These are phyloP conservation scores for Fusarium sp. DNA, from an alignment of 2,329 filamentous ascomycete genomes.

Conservation along the genomic window DNA sequence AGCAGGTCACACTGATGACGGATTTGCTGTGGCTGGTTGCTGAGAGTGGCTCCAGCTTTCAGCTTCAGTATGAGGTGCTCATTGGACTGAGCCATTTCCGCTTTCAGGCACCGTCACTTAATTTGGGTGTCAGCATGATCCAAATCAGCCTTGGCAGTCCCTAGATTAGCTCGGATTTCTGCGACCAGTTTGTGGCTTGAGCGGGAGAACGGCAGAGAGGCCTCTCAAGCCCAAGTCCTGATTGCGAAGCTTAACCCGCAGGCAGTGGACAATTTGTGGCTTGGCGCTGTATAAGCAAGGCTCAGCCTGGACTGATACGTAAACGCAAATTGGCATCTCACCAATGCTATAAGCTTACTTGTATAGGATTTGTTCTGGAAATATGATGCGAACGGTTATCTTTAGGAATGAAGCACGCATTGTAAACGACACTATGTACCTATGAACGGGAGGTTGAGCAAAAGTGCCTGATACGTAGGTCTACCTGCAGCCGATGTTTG, in stretches of 20 bases:
- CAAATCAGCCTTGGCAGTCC: not conserved
- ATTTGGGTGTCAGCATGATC: not conserved
- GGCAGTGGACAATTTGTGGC: constrained; percentile 6
- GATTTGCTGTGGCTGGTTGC: constrained; percentile 40
- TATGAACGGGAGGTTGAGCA: no score
- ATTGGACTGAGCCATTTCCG: constrained; percentile 18
- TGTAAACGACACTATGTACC: no score
- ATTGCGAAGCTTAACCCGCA: constrained; percentile 20
- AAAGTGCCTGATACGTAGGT: no score
- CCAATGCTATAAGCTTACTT: not conserved
- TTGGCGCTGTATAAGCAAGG: constrained; percentile 15
- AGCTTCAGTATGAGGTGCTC: constrained; percentile 15
- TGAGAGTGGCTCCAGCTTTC: constrained; percentile 7
- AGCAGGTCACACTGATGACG: constrained; percentile 43
- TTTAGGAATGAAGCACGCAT: no score
- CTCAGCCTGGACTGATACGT: constrained; percentile 10
- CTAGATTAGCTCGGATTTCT: not conserved
- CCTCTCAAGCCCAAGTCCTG: constrained; percentile 15
- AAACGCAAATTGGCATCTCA: constrained; percentile 13
- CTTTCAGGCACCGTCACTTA: constrained; percentile 17
- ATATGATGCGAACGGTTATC: not conserved
- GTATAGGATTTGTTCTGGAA: not conserved
- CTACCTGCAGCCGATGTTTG: no score
- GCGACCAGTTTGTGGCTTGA: constrained; percentile 5
- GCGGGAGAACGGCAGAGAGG: constrained; percentile 9